A percentile compares a stretch with the other conserved stretches of the same genome.
These are phyloP conservation scores for Chrysosporium keratinophilum DNA, from an alignment of 2,329 filamentous ascomycete species.

Conservation along the genomic window DNA sequence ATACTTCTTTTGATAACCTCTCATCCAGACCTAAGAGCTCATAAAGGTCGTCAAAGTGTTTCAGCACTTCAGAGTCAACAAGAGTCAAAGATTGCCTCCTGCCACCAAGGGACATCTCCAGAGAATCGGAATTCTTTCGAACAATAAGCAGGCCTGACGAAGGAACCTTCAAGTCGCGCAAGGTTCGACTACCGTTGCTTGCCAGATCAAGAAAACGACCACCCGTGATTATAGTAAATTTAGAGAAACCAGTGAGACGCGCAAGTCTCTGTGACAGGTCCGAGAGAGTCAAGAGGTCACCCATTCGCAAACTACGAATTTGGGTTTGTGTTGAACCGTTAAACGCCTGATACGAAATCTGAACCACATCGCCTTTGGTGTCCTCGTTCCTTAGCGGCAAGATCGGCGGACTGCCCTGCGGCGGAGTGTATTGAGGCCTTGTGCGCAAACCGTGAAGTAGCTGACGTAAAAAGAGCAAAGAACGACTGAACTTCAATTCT, in stretches of 20 bases:
- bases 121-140: slow-evolving; percentile 45
- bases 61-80: slow-evolving; percentile 68
- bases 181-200: slow-evolving; percentile 48
- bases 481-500: slow-evolving; percentile 56
- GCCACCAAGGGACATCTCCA: slow-evolving; percentile 22
- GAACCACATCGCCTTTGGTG: slow-evolving; percentile 53
- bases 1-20: slow-evolving; percentile 55
- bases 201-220: slow-evolving; percentile 56
- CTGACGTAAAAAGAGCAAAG: slow-evolving; percentile 56
- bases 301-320: slow-evolving; percentile 54
- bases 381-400: slow-evolving; percentile 43
- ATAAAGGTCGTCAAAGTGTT: slow-evolving; percentile 77
- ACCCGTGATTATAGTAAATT: slow-evolving; percentile 61
- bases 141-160: slow-evolving; percentile 56
- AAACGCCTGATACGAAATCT: slow-evolving; percentile 65
- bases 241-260: slow-evolving; percentile 62
- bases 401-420: slow-evolving; percentile 51
- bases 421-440: slow-evolving; percentile 49
- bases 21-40: slow-evolving; percentile 66
- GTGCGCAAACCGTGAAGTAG: slow-evolving; percentile 49
- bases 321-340: slow-evolving; percentile 51
- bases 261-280: slow-evolving; percentile 59
- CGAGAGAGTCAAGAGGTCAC: slow-evolving; percentile 58
- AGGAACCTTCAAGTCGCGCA: slow-evolving; percentile 56
- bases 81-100: slow-evolving; percentile 44